phyloP scores from a whole-genome alignment of 2,329 filamentous ascomycete genomes.

The Hypomyces perniciosus region DNA sequence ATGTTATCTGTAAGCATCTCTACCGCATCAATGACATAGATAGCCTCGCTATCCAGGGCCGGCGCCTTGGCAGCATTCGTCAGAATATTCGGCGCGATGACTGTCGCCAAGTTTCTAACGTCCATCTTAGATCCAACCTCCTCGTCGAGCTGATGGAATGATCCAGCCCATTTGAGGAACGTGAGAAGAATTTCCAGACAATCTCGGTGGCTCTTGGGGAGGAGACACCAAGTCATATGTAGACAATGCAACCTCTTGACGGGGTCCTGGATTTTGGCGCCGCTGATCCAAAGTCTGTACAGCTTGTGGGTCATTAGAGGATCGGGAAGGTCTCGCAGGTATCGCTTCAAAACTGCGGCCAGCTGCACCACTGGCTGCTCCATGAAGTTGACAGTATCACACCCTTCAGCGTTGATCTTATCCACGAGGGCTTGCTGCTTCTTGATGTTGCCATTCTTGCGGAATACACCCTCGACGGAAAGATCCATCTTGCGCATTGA shows the following conservation, averaged over 20 bases:
- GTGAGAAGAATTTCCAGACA: constrained; percentile 91
- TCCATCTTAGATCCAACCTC: constrained; percentile 99
- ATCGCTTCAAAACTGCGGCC: constrained; percentile 89
- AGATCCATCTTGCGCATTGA: constrained; percentile 99
- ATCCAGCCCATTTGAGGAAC: constrained; percentile 95
- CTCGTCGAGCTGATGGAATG: constrained; percentile 95
- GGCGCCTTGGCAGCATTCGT: constrained; percentile 62
- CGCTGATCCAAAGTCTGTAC: constrained; percentile 82
- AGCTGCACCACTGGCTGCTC: constrained; percentile 90
- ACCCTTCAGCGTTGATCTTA: constrained; percentile 77
- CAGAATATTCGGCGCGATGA: constrained; percentile 93
- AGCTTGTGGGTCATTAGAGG: constrained; percentile 93
- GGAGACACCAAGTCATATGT: constrained; percentile 83
- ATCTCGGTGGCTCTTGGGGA: constrained; percentile 89
- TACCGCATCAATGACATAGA: constrained; percentile 88
- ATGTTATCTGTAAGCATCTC: constrained; percentile 87
- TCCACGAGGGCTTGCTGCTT: constrained; percentile 82
- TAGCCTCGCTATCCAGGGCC: constrained; percentile 77
- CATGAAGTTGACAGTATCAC: constrained; percentile 77
- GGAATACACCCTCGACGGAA: constrained; percentile 96
- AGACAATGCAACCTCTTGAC: constrained; percentile 78
- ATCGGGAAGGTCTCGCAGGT: constrained; percentile 88
- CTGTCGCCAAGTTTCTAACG: constrained; percentile 91
- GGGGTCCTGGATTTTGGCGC: constrained; percentile 78
- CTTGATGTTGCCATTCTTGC: constrained; percentile 98